These are phyloP conservation scores for Rheum nobile DNA, from an alignment of 148 eudicot species.

Conservation along the genomic window DNA sequence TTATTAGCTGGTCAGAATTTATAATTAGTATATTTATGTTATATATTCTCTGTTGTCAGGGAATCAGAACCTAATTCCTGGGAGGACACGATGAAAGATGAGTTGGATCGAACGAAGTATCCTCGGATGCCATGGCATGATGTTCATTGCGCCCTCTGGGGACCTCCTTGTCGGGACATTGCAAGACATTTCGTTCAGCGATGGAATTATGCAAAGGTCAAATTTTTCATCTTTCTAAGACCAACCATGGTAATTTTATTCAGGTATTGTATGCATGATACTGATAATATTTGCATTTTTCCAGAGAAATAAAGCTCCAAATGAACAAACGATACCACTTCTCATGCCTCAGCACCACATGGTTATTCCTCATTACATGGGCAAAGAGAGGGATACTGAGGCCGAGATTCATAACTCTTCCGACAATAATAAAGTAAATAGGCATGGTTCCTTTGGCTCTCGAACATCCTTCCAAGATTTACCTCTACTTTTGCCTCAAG, in stretches of 20 bases:
- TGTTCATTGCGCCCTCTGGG: constrained; percentile 95
- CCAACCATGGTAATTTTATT: neutral
- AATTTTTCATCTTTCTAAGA: constrained; percentile 1
- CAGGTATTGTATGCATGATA: neutral
- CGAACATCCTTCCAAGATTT: constrained; percentile 67
- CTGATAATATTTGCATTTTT: constrained; percentile 14
- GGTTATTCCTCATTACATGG: constrained; percentile 96
- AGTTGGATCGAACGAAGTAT: constrained; percentile 69
- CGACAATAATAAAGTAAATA: constrained; percentile 26
- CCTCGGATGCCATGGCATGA: constrained; percentile 99
- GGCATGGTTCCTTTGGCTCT: constrained; percentile 70
- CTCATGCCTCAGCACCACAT: constrained; percentile 97
- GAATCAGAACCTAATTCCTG: constrained; percentile 98
- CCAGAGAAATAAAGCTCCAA: constrained; percentile 95
- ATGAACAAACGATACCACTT: constrained; percentile 82
- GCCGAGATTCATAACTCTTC: constrained; percentile 17
- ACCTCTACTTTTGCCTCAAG: constrained; percentile 89
- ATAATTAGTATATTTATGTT: neutral
- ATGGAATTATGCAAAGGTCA: constrained; percentile 98
- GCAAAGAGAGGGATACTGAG: constrained; percentile 38
- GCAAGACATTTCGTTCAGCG: constrained; percentile 98
- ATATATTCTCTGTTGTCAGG: constrained; percentile 19
- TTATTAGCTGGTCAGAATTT: neutral
- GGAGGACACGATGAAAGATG: constrained; percentile 97
- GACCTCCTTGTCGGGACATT: constrained; percentile 93